Conservation (phyloP, 768 basidiomycete genomes). For the Russula vinacea region DNA sequence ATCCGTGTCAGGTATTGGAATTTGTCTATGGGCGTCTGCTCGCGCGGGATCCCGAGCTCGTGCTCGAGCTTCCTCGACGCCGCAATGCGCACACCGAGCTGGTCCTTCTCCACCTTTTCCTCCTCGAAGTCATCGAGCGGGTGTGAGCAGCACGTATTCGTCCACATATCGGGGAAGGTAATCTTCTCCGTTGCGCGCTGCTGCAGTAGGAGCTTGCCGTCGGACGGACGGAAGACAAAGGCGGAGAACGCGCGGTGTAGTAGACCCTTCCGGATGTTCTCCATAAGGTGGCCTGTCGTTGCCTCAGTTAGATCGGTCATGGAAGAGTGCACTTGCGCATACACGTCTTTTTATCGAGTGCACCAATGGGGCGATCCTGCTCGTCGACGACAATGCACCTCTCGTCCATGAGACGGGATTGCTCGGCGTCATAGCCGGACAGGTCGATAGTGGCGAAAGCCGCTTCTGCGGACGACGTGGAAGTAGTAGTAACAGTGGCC, state of each 20-base stretch:
- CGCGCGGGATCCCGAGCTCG: constrained; percentile 86
- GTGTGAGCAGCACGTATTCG: constrained; percentile 98
- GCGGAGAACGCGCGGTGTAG: constrained; percentile 98
- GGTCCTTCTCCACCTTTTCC: constrained; percentile 71
- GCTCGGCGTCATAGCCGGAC: constrained; percentile 83
- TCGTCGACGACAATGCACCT: constrained; percentile 89
- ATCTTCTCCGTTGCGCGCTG: constrained; percentile 98
- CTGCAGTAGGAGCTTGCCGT: constrained; percentile 91
- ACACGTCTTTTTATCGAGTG: constrained; percentile 97
- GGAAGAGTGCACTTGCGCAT: constrained; percentile 33
- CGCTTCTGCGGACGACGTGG: constrained; percentile 16
- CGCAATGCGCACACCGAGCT: constrained; percentile 84
- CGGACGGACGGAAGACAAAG: constrained; percentile 91
- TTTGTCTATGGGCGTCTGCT: constrained; percentile 72
- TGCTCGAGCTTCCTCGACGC: constrained; percentile 94
- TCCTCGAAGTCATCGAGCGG: constrained; percentile 89
- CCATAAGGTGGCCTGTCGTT: constrained; percentile 87
- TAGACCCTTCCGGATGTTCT: constrained; percentile 89
- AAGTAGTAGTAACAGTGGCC: constrained; percentile 41
- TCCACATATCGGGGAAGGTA: constrained; percentile 99
- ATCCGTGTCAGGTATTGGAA: constrained; percentile 96
- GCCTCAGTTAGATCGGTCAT: constrained; percentile 3
- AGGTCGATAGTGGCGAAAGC: constrained; percentile 71
- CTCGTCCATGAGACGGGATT: constrained; percentile 95
- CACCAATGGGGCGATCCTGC: constrained; percentile 78